Base-by-base conservation (phyloP, 1,139 yeast genomes). In the Scheffersomyces titani region DNA sequence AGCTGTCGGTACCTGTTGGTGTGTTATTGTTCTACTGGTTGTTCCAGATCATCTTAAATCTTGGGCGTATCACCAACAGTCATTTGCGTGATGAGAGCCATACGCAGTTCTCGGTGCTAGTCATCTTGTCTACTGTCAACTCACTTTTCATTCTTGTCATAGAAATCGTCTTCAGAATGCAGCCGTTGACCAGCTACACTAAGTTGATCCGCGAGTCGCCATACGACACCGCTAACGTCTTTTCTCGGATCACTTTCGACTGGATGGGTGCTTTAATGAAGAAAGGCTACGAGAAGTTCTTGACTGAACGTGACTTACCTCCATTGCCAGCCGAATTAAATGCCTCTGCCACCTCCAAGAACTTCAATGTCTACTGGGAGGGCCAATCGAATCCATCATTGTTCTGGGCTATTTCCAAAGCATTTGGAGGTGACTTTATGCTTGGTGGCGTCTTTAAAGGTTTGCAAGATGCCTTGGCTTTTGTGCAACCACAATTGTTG, bases 191-290 rank as follows among this genome's bases (percentile, higher is more conserved):
- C 63, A 66, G 76, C 18, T 70, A 73, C 56, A 79, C 78, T 53
- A 75, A 78, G n/a, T 67, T 77, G 44, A 70, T 73, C 44, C 80
- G 77, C 54, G 55, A 57, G 2, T 70, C 81, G 61, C 97, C 98
- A 3, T 87, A 84, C 61, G 98, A 93, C 65, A 75, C 75, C 46
- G 97, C 99, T 13, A 90, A 93, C 68, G 76, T 92, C 22, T 92
- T 93, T 66, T 86, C 96, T 19, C 82, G 84, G 59, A 77, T 96
- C 57, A 87, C 96, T 0, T 94, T 94, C 71, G 78, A 86, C 49
- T 94, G 99, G 99, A 90, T 94, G 96, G 85, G 93, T 2, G 90
- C 88, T 5, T 78, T 94, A 68, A 93, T 94, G 97, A 87, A 81
- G 68, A 83, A 83, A 57, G 99, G 99, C 22, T 91, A 90, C 68